Conservation (phyloP, 108 stramenopile species). For the Skeletonema menzelii region DNA sequence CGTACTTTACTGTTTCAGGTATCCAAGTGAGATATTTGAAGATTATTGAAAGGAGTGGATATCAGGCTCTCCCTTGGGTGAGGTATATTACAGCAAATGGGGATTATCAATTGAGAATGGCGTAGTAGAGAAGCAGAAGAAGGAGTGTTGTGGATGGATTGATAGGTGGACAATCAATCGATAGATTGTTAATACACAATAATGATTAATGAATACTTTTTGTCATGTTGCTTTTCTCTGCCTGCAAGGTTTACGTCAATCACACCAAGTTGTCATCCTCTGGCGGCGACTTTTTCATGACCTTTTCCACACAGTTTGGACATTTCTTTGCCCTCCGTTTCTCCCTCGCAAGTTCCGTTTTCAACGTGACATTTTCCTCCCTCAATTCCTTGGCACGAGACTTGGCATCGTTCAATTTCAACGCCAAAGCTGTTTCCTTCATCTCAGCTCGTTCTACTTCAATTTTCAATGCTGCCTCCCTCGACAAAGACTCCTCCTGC, state of each 20-base stretch:
- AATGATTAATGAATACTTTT: no score
- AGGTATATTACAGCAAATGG: constrained; percentile 99
- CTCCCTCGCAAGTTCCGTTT: background rate
- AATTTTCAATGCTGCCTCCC: background rate
- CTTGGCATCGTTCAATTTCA: background rate
- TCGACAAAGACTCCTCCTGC: background rate
- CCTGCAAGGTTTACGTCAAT: no score
- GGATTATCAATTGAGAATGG: constrained; percentile 98
- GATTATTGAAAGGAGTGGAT: constrained; percentile 99
- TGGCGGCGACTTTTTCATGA: background rate
- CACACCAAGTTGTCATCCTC: background rate
- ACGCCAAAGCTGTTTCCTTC: background rate
- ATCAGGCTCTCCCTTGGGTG: constrained; percentile 99
- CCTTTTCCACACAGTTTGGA: background rate
- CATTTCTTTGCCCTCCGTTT: background rate
- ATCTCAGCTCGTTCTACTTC: background rate
- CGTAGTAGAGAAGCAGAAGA: constrained; percentile 34
- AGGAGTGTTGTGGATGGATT: no score
- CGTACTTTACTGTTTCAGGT: constrained; percentile 99
- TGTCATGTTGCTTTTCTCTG: no score
- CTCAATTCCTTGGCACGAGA: background rate
- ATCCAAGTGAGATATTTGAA: constrained; percentile 99
- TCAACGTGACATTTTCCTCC: background rate
- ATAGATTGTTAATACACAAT: no score
- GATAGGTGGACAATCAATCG: no score